phyloP scores from a whole-genome alignment of 1,284 basidiomycete species.

The Pseudozyma sp. region DNA sequence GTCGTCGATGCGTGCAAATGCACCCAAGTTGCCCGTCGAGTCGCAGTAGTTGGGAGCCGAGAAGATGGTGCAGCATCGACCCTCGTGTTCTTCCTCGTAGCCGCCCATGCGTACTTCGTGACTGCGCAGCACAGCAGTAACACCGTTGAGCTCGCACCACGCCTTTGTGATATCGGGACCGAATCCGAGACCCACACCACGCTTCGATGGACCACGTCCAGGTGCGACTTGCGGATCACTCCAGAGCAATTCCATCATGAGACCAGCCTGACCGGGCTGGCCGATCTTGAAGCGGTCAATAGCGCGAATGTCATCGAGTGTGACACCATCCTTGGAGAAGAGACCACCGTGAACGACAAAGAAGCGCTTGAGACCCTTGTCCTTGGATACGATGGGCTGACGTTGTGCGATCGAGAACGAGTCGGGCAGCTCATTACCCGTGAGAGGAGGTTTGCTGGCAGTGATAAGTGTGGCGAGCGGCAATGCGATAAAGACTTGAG shows the following conservation, averaged over 20 bases:
- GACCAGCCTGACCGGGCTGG: slow-evolving; percentile 92
- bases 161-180: slow-evolving; percentile 76
- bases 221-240: slow-evolving; percentile 91
- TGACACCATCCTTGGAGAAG: slow-evolving; percentile 93
- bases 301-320: slow-evolving; percentile 88
- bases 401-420: slow-evolving; percentile 58
- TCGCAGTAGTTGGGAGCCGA: slow-evolving; percentile 69
- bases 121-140: slow-evolving; percentile 90
- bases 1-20: slow-evolving; percentile 76
- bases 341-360: slow-evolving; percentile 93
- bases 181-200: slow-evolving; percentile 94
- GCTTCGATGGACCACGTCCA: slow-evolving; percentile 96
- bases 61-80: slow-evolving; percentile 84
- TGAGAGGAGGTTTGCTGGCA: slow-evolving; percentile 76
- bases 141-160: slow-evolving; percentile 88
- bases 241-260: slow-evolving; percentile 80
- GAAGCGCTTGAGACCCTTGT: slow-evolving; percentile 82
- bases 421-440: slow-evolving; percentile 50
- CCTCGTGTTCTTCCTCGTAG: slow-evolving; percentile 88
- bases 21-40: slow-evolving; percentile 71
- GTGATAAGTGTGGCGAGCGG: slow-evolving; percentile 88
- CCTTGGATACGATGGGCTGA: slow-evolving; percentile 79
- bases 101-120: slow-evolving; percentile 94
- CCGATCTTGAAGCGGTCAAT: slow-evolving; percentile 82
- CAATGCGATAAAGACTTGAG: slow-evolving; percentile 62